Conservation (phyloP, 306 rosid genomes). For the Comarum palustre region DNA sequence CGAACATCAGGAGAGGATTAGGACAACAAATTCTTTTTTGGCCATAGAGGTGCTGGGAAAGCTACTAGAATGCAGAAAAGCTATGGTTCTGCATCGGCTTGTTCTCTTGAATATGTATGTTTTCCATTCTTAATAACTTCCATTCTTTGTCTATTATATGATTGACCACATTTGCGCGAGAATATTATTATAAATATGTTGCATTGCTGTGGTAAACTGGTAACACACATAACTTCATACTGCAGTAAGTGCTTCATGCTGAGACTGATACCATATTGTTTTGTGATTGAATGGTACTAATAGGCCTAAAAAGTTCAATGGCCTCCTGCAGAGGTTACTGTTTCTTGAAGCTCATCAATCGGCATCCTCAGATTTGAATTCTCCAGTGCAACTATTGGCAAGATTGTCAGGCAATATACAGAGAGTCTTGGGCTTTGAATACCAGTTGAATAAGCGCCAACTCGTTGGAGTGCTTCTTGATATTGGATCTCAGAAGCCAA, state of each 20-base stretch:
- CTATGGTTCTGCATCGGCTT: constrained; percentile 59
- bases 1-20: constrained; percentile 40
- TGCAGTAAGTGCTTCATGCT: not conserved
- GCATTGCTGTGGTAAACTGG: constrained; percentile 8
- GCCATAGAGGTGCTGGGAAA: constrained; percentile 66
- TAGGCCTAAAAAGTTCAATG: constrained; percentile 73
- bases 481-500: constrained; percentile 39
- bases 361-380: constrained; percentile 43
- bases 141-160: constrained; percentile 11
- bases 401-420: constrained; percentile 49
- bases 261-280: constrained; percentile 23
- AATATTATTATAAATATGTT: not conserved
- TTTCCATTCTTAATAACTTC: constrained; percentile 9
- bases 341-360: constrained; percentile 53
- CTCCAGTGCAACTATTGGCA: constrained; percentile 41
- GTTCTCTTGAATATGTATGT: constrained; percentile 65
- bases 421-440: constrained; percentile 44
- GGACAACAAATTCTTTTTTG: constrained; percentile 49
- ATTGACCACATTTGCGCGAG: not conserved
- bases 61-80: constrained; percentile 58
- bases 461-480: constrained; percentile 46
- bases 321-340: constrained; percentile 57
- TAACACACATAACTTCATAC: not conserved
- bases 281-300: constrained; percentile 19
- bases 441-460: constrained; percentile 43